A percentile compares a stretch with the other conserved stretches of the same genome.
Conservation (phyloP, 2,329 filamentous ascomycete species). For the Exutisphaerella laricina region DNA sequence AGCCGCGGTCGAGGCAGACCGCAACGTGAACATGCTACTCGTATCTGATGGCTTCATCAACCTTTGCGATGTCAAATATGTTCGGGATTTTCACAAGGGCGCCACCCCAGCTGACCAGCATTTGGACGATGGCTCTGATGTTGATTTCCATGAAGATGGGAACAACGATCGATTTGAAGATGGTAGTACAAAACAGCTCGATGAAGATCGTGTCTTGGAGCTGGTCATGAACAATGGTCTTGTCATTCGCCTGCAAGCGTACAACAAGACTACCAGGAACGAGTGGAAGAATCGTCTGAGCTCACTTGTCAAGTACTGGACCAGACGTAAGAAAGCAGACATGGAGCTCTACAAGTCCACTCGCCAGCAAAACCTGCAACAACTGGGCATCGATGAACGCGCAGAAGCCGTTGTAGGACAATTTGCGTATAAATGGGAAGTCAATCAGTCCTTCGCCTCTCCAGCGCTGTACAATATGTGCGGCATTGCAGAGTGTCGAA, state of each 20-base stretch:
- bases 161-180: constrained; percentile 40
- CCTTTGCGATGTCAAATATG: constrained; percentile 51
- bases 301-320: constrained; percentile 58
- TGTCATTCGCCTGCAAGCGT: constrained; percentile 53
- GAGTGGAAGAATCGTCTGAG: constrained; percentile 58
- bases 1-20: constrained; percentile 54
- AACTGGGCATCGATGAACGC: constrained; percentile 60
- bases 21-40: constrained; percentile 54
- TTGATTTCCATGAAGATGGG: constrained; percentile 48
- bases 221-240: constrained; percentile 57
- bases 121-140: constrained; percentile 48
- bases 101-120: constrained; percentile 49
- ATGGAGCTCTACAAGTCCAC: constrained; percentile 53
- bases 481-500: constrained; percentile 56
- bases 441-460: constrained; percentile 57
- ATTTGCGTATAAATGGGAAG: constrained; percentile 64
- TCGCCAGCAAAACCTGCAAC: constrained; percentile 53
- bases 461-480: constrained; percentile 64
- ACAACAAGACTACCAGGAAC: constrained; percentile 51
- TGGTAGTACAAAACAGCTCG: constrained; percentile 48
- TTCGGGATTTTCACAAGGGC: constrained; percentile 52
- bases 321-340: constrained; percentile 50
- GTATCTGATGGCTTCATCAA: constrained; percentile 61
- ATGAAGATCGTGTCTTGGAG: constrained; percentile 56
- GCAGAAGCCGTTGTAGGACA: constrained; percentile 61